Evolutionary conservation across 106 monocot species (phyloP).

Genomic region (Acanthochlamys bracteata): DNA sequence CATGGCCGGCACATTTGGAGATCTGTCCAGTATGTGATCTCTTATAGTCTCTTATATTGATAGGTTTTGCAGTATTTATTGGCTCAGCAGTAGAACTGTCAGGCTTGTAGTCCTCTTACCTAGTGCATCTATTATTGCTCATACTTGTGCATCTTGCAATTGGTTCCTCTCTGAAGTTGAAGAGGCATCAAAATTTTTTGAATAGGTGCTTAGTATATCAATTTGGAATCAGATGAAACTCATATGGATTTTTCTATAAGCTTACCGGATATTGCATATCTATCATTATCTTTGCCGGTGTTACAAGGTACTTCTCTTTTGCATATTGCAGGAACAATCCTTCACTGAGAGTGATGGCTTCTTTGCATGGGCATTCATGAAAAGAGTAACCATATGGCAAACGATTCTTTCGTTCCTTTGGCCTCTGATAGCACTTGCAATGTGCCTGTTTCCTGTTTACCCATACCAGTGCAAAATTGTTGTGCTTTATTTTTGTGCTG

Average conservation of each 20-base stretch:
- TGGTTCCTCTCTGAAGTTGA: too few species aligned
- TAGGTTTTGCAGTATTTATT: too few species aligned
- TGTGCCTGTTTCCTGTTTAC: conserved; percentile 97
- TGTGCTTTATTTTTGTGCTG: conserved; percentile 92
- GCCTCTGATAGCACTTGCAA: conserved; percentile 83
- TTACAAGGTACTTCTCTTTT: not conserved
- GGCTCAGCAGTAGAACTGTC: too few species aligned
- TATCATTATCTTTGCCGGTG: not conserved
- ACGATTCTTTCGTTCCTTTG: conserved; percentile 94
- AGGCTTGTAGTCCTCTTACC: conserved; percentile 8
- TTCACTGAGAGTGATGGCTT: conserved; percentile 92
- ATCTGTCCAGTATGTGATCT: conserved; percentile 46
- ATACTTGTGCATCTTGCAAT: too few species aligned
- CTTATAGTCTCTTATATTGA: too few species aligned
- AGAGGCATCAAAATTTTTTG: not conserved
- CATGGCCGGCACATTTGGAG: conserved; percentile 95
- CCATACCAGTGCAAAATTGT: conserved; percentile 97
- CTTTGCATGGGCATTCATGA: conserved; percentile 98
- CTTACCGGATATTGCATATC: not conserved
- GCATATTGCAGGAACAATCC: conserved; percentile 64
- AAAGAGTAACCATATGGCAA: conserved; percentile 80
- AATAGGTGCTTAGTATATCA: too few species aligned
- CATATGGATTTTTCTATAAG: too few species aligned
- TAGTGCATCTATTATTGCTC: too few species aligned
- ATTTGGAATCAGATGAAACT: too few species aligned